These are phyloP conservation scores for Conticribra guillardii DNA, from an alignment of 108 stramenopile genomes.

Conservation along the genomic window DNA sequence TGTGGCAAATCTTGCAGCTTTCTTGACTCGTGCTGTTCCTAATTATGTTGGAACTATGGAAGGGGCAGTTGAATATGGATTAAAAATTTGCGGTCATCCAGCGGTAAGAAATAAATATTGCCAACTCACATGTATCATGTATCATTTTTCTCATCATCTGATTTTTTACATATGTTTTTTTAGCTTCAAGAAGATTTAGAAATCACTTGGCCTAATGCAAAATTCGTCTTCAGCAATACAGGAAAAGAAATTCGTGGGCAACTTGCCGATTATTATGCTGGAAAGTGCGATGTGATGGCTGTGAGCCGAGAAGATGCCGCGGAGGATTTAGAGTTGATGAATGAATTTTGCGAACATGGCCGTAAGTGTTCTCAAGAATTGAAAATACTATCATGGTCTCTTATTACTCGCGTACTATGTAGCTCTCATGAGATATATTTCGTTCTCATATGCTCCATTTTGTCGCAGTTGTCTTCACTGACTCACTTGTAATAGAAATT, in stretches of 20 bases:
- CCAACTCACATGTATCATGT: no score
- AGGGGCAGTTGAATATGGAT: no score
- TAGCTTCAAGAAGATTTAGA: no score
- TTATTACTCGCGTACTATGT: background rate
- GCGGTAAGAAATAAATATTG: no score
- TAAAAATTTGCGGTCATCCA: no score
- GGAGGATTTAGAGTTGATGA: slow-evolving; percentile 1
- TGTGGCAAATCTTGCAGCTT: no score
- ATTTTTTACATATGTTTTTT: no score
- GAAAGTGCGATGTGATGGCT: slow-evolving; percentile 21
- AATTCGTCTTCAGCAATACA: slow-evolving; percentile 4
- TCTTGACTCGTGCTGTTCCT: no score
- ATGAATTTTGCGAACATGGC: slow-evolving; percentile 2
- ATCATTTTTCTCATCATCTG: no score
- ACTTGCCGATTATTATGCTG: slow-evolving; percentile 24
- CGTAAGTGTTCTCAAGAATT: background rate
- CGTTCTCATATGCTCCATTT: background rate
- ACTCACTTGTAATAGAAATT: slow-evolving; percentile 19
- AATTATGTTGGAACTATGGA: no score
- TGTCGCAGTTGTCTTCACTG: slow-evolving; percentile 17
- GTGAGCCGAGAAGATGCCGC: slow-evolving; percentile 20
- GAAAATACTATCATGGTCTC: background rate
- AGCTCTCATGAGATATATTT: background rate
- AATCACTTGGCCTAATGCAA: slow-evolving; percentile 20
- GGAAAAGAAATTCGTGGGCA: slow-evolving; percentile 15